A percentile compares a stretch with the other conserved stretches of the same genome.
Evolutionary conservation across 1,139 yeast genomes (phyloP).

Genomic region (Zygosaccharomyces pseudobailii): DNA sequence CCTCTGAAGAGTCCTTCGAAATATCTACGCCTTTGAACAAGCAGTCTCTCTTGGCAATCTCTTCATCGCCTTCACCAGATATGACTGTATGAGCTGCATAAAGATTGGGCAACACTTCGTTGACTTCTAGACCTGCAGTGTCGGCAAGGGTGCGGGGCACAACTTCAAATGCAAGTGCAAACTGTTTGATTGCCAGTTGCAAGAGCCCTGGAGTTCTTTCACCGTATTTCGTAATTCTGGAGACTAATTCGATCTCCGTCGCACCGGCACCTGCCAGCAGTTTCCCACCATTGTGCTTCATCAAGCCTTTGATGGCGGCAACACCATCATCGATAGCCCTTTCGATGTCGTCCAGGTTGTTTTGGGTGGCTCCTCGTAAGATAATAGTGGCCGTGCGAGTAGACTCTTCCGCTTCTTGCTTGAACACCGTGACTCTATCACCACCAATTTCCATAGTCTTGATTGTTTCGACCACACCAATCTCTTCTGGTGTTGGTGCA

Average conservation of each 20-base stretch:
- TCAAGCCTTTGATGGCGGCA: slow-evolving; percentile 80
- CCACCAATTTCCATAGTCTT: slow-evolving; percentile 96
- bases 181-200: slow-evolving; percentile 90
- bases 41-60: slow-evolving; percentile 35
- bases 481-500: slow-evolving; percentile 93
- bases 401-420: slow-evolving; percentile 59
- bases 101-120: slow-evolving; percentile 79
- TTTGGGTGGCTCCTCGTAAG: slow-evolving; percentile 96
- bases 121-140: slow-evolving; percentile 88
- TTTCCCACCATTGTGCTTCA: slow-evolving; percentile 62
- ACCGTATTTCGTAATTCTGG: slow-evolving; percentile 75
- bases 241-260: slow-evolving; percentile 83
- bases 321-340: slow-evolving; percentile 98
- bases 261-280: slow-evolving; percentile 97
- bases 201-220: slow-evolving; percentile 90
- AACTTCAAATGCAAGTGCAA: slow-evolving; percentile 91
- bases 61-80: slow-evolving; percentile 21
- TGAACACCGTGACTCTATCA: slow-evolving; percentile 90
- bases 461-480: slow-evolving; percentile 81
- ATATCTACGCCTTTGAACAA: slow-evolving; percentile 65
- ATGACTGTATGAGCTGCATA: slow-evolving; percentile 71
- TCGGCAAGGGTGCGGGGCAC: slow-evolving; percentile 91
- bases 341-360: slow-evolving; percentile 87
- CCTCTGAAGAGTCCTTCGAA: slow-evolving; percentile 60
- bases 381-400: slow-evolving; percentile 89